Evolutionary conservation across 129 eudicot species (phyloP).

Genomic region (Flaveria linearis): DNA sequence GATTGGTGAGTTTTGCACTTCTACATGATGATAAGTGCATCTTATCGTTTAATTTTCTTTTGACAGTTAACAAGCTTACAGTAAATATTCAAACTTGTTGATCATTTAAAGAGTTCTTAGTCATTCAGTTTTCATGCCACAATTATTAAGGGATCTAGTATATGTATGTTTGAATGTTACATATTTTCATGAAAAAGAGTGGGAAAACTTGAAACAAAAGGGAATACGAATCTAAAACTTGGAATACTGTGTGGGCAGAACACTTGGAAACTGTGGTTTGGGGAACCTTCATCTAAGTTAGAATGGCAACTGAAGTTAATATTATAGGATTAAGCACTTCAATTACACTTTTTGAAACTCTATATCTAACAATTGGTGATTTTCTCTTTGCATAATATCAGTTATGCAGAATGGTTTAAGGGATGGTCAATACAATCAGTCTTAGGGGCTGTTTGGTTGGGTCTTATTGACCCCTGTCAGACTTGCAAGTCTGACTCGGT

Average conservation of each 20-base stretch:
- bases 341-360: not conserved
- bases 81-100: not conserved
- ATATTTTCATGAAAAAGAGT: not conserved
- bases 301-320: constrained; percentile 1
- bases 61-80: constrained; percentile 22
- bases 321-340: not conserved
- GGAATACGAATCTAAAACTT: no score
- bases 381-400: not conserved
- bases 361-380: not conserved
- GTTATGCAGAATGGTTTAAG: not conserved
- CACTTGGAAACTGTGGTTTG: not conserved
- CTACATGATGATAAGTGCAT: not conserved
- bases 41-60: constrained; percentile 16
- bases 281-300: not conserved
- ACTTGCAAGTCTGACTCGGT: no score
- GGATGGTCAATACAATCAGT: no score
- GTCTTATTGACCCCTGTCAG: no score
- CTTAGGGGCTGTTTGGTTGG: no score
- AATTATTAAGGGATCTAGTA: not conserved
- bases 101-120: not conserved
- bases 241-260: no score
- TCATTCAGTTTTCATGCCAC: not conserved
- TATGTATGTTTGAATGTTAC: not conserved
- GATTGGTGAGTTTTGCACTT: constrained; percentile 68
- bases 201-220: not conserved